These are phyloP conservation scores for Venustampulla echinocandica DNA, from an alignment of 495 filamentous ascomycete genomes.

Conservation along the genomic window DNA sequence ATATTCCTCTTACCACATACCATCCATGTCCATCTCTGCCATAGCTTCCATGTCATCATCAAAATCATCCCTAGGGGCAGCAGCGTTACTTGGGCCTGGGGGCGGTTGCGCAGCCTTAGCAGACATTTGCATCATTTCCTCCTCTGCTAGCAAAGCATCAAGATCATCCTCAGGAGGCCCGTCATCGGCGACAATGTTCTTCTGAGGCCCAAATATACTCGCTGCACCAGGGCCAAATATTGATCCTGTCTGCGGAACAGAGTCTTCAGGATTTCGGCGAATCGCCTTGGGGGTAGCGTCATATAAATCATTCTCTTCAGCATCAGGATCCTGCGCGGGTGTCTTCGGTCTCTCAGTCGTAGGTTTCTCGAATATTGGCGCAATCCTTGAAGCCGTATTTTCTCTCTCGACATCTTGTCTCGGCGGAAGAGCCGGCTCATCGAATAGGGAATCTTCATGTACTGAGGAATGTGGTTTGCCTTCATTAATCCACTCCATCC, in stretches of 20 bases:
- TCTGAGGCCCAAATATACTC: constrained; percentile 17
- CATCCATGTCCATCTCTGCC: constrained; percentile 59
- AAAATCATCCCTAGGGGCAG: constrained; percentile 12
- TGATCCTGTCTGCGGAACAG: constrained; percentile 10
- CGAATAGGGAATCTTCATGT: constrained; percentile 38
- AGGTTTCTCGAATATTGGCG: constrained; percentile 38
- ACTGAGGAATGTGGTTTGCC: constrained; percentile 42
- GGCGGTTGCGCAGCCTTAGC: constrained; percentile 4
- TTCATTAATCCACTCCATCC: constrained; percentile 83
- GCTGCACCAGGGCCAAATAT: constrained; percentile 13
- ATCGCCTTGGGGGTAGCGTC: constrained; percentile 20
- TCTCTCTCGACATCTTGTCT: constrained; percentile 25
- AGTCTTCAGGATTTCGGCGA: neutral
- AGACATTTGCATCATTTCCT: constrained; percentile 20
- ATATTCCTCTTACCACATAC: constrained; percentile 44
- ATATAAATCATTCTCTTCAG: constrained; percentile 22
- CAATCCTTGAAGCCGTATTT: constrained; percentile 28
- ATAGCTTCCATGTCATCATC: constrained; percentile 59
- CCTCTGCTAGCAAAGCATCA: constrained; percentile 43
- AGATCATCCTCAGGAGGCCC: constrained; percentile 40
- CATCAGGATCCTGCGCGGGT: constrained; percentile 6
- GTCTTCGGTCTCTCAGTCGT: constrained; percentile 18
- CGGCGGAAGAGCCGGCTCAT: constrained; percentile 22
- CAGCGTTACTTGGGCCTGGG: constrained; percentile 6
- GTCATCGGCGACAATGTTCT: constrained; percentile 17